Evolutionary conservation across 768 basidiomycete species (phyloP).

Genomic region (Tulasnella sp.): DNA sequence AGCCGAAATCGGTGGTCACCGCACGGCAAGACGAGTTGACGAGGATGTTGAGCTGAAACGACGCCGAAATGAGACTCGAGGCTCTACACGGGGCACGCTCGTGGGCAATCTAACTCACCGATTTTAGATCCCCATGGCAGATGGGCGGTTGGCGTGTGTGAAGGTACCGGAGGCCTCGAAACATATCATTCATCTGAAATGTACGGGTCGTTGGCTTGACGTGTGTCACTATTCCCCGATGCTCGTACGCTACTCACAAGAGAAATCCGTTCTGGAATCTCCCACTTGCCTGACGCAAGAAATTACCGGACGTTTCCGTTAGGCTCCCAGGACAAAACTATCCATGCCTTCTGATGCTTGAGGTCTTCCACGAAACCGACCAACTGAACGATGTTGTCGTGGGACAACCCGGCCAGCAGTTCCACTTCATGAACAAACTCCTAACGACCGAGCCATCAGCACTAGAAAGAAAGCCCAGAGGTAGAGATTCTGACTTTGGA

Average conservation of each 20-base stretch:
- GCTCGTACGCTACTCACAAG: neutral
- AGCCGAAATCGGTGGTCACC: no score
- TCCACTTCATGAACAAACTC: conserved; percentile 1
- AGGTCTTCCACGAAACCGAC: neutral
- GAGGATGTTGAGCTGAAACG: no score
- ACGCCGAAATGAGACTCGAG: no score
- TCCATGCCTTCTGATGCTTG: neutral
- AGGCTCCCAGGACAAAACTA: neutral
- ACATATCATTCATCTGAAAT: neutral
- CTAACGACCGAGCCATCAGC: neutral
- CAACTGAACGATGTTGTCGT: neutral
- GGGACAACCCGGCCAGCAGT: neutral
- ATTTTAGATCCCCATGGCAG: no score
- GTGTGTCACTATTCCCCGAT: neutral
- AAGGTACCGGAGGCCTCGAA: neutral
- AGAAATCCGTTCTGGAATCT: neutral
- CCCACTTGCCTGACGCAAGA: neutral
- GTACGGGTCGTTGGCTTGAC: neutral
- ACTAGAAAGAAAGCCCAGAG: neutral
- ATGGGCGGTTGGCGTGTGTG: no score
- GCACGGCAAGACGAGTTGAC: no score
- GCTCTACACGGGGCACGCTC: no score
- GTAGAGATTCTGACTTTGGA: neutral
- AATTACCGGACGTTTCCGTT: neutral
- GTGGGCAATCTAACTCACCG: no score